Conservation (phyloP, 1,284 basidiomycete species). For the Ustilago shanxiensis region DNA sequence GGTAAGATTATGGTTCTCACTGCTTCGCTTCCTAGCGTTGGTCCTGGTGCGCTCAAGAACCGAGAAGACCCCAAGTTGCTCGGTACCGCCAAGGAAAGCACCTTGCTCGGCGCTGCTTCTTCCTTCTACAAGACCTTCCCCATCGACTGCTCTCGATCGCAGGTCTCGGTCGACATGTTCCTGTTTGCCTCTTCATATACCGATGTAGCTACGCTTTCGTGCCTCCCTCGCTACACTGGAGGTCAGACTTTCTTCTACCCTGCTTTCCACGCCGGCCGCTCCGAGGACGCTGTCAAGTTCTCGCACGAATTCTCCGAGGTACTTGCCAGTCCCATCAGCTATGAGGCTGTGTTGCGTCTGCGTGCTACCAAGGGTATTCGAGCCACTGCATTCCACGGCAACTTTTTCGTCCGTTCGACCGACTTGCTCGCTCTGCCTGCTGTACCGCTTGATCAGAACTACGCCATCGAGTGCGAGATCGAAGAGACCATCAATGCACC, state of each 20-base stretch:
- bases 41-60: slow-evolving; percentile 92
- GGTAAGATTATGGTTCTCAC: slow-evolving; percentile 95
- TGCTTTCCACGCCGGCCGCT: slow-evolving; percentile 91
- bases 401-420: slow-evolving; percentile 98
- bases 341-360: slow-evolving; percentile 97
- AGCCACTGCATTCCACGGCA: slow-evolving; percentile 98
- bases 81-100: slow-evolving; percentile 86
- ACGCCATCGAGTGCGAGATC: slow-evolving; percentile 95
- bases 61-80: slow-evolving; percentile 96
- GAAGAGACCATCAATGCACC: slow-evolving; percentile 94
- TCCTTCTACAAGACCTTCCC: slow-evolving; percentile 99
- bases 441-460: slow-evolving; percentile 95
- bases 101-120: slow-evolving; percentile 74
- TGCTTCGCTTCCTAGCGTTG: slow-evolving; percentile 86
- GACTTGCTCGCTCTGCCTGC: slow-evolving; percentile 96
- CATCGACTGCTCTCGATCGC: slow-evolving; percentile 96
- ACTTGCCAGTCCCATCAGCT: slow-evolving; percentile 91
- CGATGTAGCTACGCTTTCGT: slow-evolving; percentile 92
- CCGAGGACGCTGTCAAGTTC: slow-evolving; percentile 97
- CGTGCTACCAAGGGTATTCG: slow-evolving; percentile 86
- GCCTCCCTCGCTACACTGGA: slow-evolving; percentile 95
- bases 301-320: slow-evolving; percentile 96
- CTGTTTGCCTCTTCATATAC: slow-evolving; percentile 92
- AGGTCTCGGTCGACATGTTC: slow-evolving; percentile 99
- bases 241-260: slow-evolving; percentile 99